phyloP scores from a whole-genome alignment of 2,329 filamentous ascomycete genomes.

The Microascus cirrosus region DNA sequence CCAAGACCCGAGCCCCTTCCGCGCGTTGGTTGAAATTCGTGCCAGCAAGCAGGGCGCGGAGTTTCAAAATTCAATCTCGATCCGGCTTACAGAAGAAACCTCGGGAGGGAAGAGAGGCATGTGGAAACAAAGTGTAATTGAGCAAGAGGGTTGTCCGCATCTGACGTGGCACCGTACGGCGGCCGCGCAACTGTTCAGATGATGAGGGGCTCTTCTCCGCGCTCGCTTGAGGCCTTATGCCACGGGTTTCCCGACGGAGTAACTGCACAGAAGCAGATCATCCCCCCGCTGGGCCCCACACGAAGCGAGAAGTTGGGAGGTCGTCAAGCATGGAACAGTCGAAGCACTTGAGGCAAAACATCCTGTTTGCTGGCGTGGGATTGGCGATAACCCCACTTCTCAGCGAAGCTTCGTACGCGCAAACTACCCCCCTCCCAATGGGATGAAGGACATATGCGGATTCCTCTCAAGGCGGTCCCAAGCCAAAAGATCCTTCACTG shows the following conservation, averaged over 20 bases:
- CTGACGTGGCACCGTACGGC: not conserved
- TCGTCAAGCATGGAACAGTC: not conserved
- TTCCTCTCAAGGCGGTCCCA: too few species aligned
- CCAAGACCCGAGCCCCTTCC: not conserved
- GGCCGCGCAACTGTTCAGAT: not conserved
- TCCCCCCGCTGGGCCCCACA: not conserved
- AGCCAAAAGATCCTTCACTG: too few species aligned
- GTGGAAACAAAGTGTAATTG: not conserved
- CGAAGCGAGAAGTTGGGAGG: not conserved
- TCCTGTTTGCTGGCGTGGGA: too few species aligned
- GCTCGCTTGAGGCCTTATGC: not conserved
- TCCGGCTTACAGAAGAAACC: not conserved
- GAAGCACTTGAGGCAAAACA: not conserved
- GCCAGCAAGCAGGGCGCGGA: not conserved
- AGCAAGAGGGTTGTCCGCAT: not conserved
- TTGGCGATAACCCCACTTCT: too few species aligned
- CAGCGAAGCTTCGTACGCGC: too few species aligned
- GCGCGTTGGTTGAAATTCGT: not conserved
- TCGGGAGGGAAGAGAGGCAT: not conserved
- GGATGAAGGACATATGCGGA: too few species aligned
- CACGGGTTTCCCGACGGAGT: too few species aligned
- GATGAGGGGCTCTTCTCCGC: not conserved
- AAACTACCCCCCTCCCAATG: too few species aligned
- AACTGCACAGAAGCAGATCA: too few species aligned
- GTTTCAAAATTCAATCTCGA: not conserved